These are phyloP conservation scores for Pseudogymnoascus sp. DNA, from an alignment of 2,329 filamentous ascomycete species.

Conservation along the genomic window DNA sequence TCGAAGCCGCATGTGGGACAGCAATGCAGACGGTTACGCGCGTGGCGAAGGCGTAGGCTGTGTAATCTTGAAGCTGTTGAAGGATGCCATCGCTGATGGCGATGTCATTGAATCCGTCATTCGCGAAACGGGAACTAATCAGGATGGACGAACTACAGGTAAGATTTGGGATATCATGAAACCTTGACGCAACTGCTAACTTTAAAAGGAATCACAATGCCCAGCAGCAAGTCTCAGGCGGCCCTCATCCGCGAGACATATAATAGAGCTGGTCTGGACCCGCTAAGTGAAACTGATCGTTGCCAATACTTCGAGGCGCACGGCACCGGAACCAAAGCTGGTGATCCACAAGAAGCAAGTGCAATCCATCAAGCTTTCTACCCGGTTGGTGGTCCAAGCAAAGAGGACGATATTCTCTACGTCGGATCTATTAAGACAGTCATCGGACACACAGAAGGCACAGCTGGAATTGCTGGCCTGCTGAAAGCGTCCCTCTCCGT, in stretches of 20 bases:
- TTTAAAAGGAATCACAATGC: conserved; percentile 40
- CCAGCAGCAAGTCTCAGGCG: conserved; percentile 37
- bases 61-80: conserved; percentile 51
- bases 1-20: conserved; percentile 35
- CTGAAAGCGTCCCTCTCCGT: conserved; percentile 24
- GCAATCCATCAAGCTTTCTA: conserved; percentile 18
- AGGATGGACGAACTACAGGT: conserved; percentile 50
- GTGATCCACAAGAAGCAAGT: conserved; percentile 23
- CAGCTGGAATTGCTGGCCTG: conserved; percentile 19
- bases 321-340: conserved; percentile 25
- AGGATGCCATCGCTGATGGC: conserved; percentile 49
- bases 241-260: conserved; percentile 10
- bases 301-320: conserved; percentile 22
- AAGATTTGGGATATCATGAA: not conserved
- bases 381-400: conserved; percentile 13
- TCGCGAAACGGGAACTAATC: conserved; percentile 45
- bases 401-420: conserved; percentile 15
- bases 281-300: not conserved
- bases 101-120: conserved; percentile 52
- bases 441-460: conserved; percentile 24
- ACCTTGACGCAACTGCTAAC: not conserved
- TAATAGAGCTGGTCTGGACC: conserved; percentile 10
- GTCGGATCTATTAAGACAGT: conserved; percentile 24
- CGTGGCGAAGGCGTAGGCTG: conserved; percentile 48
- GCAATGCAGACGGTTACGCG: conserved; percentile 18